Conservation (phyloP, 345 rosid genomes). For the Anacardium occidentale region DNA sequence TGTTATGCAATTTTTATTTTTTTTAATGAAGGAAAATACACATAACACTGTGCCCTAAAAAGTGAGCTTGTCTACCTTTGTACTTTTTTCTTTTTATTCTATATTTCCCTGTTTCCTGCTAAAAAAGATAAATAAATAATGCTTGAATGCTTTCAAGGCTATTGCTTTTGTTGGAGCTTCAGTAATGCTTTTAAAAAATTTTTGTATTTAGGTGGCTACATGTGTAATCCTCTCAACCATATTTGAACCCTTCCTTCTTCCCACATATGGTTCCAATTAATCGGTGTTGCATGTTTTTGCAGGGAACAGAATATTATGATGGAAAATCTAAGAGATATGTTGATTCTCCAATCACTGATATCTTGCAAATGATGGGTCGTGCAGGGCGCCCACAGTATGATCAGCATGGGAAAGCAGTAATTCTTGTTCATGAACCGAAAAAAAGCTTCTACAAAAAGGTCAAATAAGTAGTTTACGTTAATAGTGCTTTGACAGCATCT, state of each 20-base stretch:
- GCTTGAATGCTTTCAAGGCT: too few relatives aligned
- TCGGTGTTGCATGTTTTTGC: constrained; percentile 14
- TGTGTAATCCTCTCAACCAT: background rate
- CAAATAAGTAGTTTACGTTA: constrained; percentile 12
- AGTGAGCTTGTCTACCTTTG: background rate
- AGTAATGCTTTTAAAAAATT: background rate
- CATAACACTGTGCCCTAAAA: background rate
- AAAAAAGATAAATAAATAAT: background rate
- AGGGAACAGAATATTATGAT: constrained; percentile 97
- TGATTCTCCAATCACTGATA: constrained; percentile 93
- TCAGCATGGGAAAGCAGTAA: constrained; percentile 98
- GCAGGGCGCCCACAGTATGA: constrained; percentile 99
- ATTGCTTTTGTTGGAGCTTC: background rate
- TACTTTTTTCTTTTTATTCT: too few relatives aligned
- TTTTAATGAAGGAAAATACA: background rate
- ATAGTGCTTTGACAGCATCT: constrained; percentile 15
- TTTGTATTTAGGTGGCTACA: background rate
- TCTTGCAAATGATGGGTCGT: constrained; percentile 99
- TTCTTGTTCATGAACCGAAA: constrained; percentile 98
- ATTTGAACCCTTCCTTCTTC: background rate
- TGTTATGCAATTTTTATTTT: background rate
- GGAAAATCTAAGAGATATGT: constrained; percentile 96
- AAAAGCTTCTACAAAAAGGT: constrained; percentile 99
- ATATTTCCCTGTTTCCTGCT: too few relatives aligned
- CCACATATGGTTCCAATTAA: constrained; percentile 3